Conservation (phyloP, 768 basidiomycete species). For the Galerina sulciceps region DNA sequence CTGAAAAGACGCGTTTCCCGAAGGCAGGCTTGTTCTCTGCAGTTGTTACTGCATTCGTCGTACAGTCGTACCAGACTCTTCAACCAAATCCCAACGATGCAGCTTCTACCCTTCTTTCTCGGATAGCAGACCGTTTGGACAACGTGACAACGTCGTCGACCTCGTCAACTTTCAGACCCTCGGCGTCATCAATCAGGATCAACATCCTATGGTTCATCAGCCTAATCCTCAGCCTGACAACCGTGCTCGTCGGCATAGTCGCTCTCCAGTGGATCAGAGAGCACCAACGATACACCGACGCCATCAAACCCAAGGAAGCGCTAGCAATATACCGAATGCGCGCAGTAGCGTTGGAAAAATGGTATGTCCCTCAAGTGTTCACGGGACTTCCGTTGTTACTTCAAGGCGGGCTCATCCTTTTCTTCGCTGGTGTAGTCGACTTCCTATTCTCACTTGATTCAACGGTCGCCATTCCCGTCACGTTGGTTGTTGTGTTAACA, state of each 20-base stretch:
- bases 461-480: conserved; percentile 22
- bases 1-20: neutral
- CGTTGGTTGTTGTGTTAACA: conserved; percentile 17
- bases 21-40: conserved; percentile 30
- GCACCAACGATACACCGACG: conserved; percentile 8
- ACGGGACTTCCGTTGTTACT: conserved; percentile 29
- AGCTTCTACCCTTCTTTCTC: neutral
- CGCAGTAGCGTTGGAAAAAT: conserved; percentile 25
- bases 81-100: conserved; percentile 16
- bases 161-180: neutral
- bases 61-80: conserved; percentile 24
- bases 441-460: conserved; percentile 25
- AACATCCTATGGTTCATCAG: conserved; percentile 21
- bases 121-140: neutral
- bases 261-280: conserved; percentile 20
- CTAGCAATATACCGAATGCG: conserved; percentile 27
- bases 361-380: conserved; percentile 30
- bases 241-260: conserved; percentile 19
- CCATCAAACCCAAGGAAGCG: conserved; percentile 7
- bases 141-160: neutral
- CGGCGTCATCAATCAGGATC: conserved; percentile 7
- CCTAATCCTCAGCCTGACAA: conserved; percentile 16
- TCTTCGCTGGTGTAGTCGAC: conserved; percentile 28
- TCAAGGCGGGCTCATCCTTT: conserved; percentile 30
- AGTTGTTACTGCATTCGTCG: conserved; percentile 25